phyloP scores from a whole-genome alignment of 2,329 filamentous ascomycete species.

The Magnaporthiopsis rhizophila region DNA sequence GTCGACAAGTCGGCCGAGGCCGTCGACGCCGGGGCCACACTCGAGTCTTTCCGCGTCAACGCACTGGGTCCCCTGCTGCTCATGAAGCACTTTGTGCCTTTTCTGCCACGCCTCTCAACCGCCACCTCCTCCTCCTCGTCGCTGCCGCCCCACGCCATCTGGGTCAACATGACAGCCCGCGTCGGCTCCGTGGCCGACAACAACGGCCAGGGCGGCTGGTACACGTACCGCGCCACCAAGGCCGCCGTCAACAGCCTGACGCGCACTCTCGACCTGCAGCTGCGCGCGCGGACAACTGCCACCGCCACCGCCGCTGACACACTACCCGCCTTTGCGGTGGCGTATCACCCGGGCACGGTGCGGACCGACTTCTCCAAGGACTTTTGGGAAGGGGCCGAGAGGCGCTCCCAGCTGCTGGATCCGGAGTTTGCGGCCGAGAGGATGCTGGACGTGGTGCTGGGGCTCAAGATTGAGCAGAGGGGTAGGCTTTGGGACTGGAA shows the following conservation, averaged over 20 bases:
- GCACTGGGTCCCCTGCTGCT: conserved; percentile 66
- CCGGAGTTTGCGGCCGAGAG: conserved; percentile 58
- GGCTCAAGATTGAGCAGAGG: conserved; percentile 40
- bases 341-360: conserved; percentile 75
- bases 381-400: conserved; percentile 60
- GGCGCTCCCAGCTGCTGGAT: conserved; percentile 54
- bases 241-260: conserved; percentile 64
- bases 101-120: conserved; percentile 49
- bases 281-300: conserved; percentile 43
- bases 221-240: conserved; percentile 70
- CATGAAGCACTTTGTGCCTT: conserved; percentile 64
- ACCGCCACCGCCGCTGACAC: conserved; percentile 19
- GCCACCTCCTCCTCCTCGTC: conserved; percentile 14
- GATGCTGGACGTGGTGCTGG: conserved; percentile 50
- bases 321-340: conserved; percentile 54
- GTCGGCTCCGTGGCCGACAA: conserved; percentile 72
- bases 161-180: conserved; percentile 69
- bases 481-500: conserved; percentile 65
- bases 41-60: conserved; percentile 58
- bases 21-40: conserved; percentile 51
- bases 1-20: conserved; percentile 64
- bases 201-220: conserved; percentile 63
- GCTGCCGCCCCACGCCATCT: conserved; percentile 45
- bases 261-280: conserved; percentile 62
- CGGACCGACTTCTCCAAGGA: conserved; percentile 64